Evolutionary conservation across 2,329 filamentous ascomycete species (phyloP).

Genomic region (Teratosphaeria zuluensis): DNA sequence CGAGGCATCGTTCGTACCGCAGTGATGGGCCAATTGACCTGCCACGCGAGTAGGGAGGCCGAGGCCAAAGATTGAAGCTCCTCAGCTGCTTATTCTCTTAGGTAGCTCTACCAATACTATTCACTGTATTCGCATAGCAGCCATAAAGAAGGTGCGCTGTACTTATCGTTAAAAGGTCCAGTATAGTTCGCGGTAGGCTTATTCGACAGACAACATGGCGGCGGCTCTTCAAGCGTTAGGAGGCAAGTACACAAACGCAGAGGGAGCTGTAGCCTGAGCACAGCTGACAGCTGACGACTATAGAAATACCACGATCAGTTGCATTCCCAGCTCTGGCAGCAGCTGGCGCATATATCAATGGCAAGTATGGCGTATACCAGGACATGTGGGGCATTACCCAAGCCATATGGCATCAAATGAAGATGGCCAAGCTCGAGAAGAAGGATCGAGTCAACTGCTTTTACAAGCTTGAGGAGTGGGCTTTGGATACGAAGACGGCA

Average conservation of each 20-base stretch:
- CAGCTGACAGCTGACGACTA: background rate
- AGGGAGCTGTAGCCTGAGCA: background rate
- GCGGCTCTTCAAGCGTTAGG: background rate
- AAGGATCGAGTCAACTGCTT: conserved; percentile 60
- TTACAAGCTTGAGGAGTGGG: conserved; percentile 62
- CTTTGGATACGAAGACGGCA: conserved; percentile 42
- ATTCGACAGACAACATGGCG: background rate
- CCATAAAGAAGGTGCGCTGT: background rate
- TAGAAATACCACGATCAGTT: conserved; percentile 7
- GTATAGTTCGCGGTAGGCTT: background rate
- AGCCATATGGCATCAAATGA: conserved; percentile 45
- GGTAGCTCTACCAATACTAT: background rate
- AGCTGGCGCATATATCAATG: conserved; percentile 68
- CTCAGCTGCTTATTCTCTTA: background rate
- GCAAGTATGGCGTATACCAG: conserved; percentile 55
- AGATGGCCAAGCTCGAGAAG: conserved; percentile 17
- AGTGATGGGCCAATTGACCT: background rate
- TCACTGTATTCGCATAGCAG: background rate
- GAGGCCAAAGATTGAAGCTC: background rate
- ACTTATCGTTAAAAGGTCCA: background rate
- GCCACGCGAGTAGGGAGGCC: background rate
- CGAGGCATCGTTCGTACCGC: background rate
- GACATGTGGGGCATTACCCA: conserved; percentile 46
- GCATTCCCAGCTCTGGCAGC: conserved; percentile 47
- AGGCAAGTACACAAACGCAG: background rate